Conservation (phyloP, 257 asterid genomes). For the Ilex asprella region DNA sequence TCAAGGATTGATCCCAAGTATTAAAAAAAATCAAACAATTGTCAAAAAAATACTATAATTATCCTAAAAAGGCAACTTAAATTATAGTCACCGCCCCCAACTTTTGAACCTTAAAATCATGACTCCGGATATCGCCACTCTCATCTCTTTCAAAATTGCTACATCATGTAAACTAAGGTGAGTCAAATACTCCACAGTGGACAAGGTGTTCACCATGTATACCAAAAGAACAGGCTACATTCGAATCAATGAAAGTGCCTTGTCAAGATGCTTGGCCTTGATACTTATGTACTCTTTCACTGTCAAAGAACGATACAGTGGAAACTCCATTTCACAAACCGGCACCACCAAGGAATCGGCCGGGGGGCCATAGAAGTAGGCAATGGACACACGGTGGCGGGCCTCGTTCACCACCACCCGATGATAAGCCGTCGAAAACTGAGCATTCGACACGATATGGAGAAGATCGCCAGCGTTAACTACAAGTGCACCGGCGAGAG, state of each 20-base stretch:
- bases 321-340: constrained; percentile 17
- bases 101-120: too few species aligned
- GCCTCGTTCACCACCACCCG: constrained; percentile 51
- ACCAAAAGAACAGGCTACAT: neutral
- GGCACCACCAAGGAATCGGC: constrained; percentile 41
- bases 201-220: too few species aligned
- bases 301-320: constrained; percentile 34
- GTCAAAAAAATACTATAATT: too few species aligned
- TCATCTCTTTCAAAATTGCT: too few species aligned
- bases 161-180: too few species aligned
- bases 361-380: constrained; percentile 54
- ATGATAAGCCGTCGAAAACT: constrained; percentile 36
- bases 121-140: too few species aligned
- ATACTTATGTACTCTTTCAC: constrained; percentile 54
- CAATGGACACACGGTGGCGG: constrained; percentile 44
- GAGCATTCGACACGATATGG: constrained; percentile 58
- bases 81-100: too few species aligned
- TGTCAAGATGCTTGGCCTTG: constrained; percentile 52
- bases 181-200: too few species aligned
- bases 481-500: constrained; percentile 39
- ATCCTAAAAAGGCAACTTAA: too few species aligned
- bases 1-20: too few species aligned
- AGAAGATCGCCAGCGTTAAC: constrained; percentile 71
- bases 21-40: too few species aligned
- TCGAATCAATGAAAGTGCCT: constrained; percentile 38